Evolutionary conservation across 768 basidiomycete species (phyloP), one percentile per base, ranked within the genome.

Genomic region (Trametes cinnabarina): DNA sequence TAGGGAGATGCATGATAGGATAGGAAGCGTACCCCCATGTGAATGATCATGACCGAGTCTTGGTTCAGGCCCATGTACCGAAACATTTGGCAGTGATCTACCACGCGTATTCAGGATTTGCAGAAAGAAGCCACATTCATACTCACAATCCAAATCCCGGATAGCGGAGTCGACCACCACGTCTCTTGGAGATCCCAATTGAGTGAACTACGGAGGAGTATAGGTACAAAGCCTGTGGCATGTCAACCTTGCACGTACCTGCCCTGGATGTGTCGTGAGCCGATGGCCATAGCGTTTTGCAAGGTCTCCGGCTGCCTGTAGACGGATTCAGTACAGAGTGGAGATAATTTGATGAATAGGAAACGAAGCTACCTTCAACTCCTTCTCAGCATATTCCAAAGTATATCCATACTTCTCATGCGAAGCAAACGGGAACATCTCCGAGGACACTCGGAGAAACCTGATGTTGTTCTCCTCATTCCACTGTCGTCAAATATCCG

Each of bases 391-490:
- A 58, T 90, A 94, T 8, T 83, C 80, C 23, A 98, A 79, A 15
- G 84, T 80, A 70, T 98, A 97, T 0, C 93, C 93, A 65, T 93
- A 83, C 19, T 77, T 78, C 17, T 73, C 77, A 63, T 98, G 95
- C 1, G 89, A 90, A 0, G 94, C 93, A 65, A 88, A 97, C 1
- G 94, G 94, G 72, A 97, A 96, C 83, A 97, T 87, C 62, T 94
- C 91, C 8, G 92, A 93, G 0, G 92, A 94, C 62, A 96, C 69
- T 43, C 94, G 83, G 74, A 95, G 83, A 72, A 94, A 96, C n/a
- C 81, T 82, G 53, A 96, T 94, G 51, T 76, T 73, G 72, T 96
- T 91, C 47, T 82, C 80, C 69, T 93, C 94, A 67, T 96, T 97
- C 94, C 94, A 97, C 73, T 72, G 48, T n/a, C 22, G n/a, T 5